Conservation (phyloP, 202 grass and related monocot species). For the Panicum hallii region DNA sequence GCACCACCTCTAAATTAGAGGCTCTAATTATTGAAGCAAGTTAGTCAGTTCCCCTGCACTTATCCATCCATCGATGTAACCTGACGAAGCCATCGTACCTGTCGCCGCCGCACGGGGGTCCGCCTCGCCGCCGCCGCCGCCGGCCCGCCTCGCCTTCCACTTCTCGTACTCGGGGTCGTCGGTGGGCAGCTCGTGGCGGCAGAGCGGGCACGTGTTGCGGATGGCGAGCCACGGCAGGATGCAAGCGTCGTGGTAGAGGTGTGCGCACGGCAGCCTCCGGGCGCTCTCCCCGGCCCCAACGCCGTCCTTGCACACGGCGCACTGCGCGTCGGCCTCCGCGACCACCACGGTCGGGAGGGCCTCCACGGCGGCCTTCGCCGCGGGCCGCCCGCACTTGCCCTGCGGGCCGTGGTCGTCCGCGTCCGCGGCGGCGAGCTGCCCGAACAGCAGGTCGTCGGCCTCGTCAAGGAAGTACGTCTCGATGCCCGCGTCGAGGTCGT, state of each 20-base stretch:
- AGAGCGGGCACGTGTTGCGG: conserved; percentile 87
- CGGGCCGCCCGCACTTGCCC: conserved; percentile 59
- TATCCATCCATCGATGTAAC: conserved; percentile 35
- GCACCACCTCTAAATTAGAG: background rate
- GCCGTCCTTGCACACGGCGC: conserved; percentile 82
- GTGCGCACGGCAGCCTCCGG: conserved; percentile 75
- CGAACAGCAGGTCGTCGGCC: conserved; percentile 60
- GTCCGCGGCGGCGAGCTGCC: conserved; percentile 51
- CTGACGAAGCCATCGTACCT: conserved; percentile 43
- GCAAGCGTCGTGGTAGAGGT: conserved; percentile 81
- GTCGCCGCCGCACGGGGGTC: background rate
- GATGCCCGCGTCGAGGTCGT: conserved; percentile 40
- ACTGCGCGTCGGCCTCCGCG: conserved; percentile 50
- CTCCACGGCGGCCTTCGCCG: conserved; percentile 73
- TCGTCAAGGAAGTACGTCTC: conserved; percentile 64
- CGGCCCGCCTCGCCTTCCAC: conserved; percentile 57
- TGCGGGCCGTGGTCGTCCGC: conserved; percentile 61
- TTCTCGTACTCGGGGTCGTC: conserved; percentile 85
- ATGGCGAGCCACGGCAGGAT: conserved; percentile 84
- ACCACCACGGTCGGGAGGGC: conserved; percentile 68
- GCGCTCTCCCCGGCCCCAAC: conserved; percentile 66
- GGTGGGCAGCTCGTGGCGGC: conserved; percentile 88
- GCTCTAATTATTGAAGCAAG: conserved; percentile 10
- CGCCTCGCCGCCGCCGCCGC: background rate
- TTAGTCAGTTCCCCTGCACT: conserved; percentile 7